A percentile compares a stretch with the other conserved stretches of the same genome.
phyloP scores from a whole-genome alignment of 495 filamentous ascomycete genomes.

The Letharia lupina region DNA sequence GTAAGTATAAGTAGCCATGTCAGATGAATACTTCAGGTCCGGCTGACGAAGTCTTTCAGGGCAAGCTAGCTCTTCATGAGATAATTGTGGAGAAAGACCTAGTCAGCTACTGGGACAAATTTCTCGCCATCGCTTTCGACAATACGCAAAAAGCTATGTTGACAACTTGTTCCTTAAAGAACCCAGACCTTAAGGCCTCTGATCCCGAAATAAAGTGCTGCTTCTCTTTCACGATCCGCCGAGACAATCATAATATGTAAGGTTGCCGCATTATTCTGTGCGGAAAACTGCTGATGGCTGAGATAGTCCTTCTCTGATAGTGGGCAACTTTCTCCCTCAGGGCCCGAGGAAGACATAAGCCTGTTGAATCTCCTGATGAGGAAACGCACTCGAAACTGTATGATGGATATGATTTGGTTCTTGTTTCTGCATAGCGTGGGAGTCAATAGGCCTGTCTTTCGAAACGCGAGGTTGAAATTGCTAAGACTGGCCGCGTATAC shows the following conservation, averaged over 20 bases:
- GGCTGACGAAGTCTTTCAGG: slow-evolving; percentile 42
- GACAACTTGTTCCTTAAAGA: slow-evolving; percentile 87
- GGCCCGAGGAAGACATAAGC: slow-evolving; percentile 34
- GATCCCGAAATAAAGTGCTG: slow-evolving; percentile 80
- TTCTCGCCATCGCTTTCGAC: slow-evolving; percentile 97
- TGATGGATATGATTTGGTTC: neutral
- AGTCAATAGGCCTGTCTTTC: neutral
- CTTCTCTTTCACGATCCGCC: slow-evolving; percentile 92
- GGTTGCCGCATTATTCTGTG: slow-evolving; percentile 26
- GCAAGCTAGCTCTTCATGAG: slow-evolving; percentile 90
- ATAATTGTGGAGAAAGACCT: slow-evolving; percentile 89
- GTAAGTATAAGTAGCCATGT: slow-evolving; percentile 43
- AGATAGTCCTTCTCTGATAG: slow-evolving; percentile 77
- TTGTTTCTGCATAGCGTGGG: slow-evolving; percentile 10
- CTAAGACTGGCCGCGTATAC: neutral
- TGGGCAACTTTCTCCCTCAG: slow-evolving; percentile 86
- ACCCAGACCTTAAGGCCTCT: slow-evolving; percentile 62
- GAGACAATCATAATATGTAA: slow-evolving; percentile 95
- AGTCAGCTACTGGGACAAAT: slow-evolving; percentile 98
- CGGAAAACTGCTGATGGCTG: slow-evolving; percentile 16
- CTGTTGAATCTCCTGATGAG: neutral
- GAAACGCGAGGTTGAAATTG: neutral
- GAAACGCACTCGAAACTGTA: neutral
- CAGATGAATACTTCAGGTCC: neutral
- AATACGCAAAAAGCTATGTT: slow-evolving; percentile 92